Evolutionary conservation across 768 basidiomycete species (phyloP).

Genomic region (Hypsizygus marmoreus): DNA sequence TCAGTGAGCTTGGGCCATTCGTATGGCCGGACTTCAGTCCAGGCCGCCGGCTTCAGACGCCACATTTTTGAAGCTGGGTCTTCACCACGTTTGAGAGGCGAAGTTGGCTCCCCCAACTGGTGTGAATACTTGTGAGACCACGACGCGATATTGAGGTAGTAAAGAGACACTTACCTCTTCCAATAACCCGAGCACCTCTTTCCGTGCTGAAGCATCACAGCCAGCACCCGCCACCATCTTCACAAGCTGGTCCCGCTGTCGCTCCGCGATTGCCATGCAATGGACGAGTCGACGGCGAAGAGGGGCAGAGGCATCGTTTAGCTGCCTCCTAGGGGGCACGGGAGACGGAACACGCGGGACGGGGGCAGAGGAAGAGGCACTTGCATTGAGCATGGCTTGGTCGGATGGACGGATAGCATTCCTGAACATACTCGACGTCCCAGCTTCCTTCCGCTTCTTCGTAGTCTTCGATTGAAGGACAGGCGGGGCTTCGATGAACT

Average conservation of each 20-base stretch:
- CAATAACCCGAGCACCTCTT: constrained; percentile 49
- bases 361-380: constrained; percentile 28
- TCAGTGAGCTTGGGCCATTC: constrained; percentile 57
- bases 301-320: constrained; percentile 20
- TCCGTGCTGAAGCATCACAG: constrained; percentile 32
- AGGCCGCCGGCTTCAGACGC: constrained; percentile 55
- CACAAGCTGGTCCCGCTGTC: constrained; percentile 52
- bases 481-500: constrained; percentile 50
- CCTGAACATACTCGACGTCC: constrained; percentile 37
- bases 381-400: constrained; percentile 28
- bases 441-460: constrained; percentile 42
- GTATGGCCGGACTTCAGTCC: constrained; percentile 72
- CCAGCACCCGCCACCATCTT: constrained; percentile 47
- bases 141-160: not conserved
- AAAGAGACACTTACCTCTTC: constrained; percentile 42
- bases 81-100: constrained; percentile 33
- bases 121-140: not conserved
- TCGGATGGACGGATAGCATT: constrained; percentile 34
- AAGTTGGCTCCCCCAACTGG: constrained; percentile 54
- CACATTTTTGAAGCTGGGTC: constrained; percentile 43
- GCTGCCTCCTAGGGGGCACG: constrained; percentile 18
- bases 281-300: constrained; percentile 53
- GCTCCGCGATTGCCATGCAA: constrained; percentile 48
- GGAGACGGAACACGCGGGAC: constrained; percentile 28
- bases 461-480: constrained; percentile 31